Evolutionary conservation across 139 green algal species (phyloP).

Genomic region (Coelastrella sp.): DNA sequence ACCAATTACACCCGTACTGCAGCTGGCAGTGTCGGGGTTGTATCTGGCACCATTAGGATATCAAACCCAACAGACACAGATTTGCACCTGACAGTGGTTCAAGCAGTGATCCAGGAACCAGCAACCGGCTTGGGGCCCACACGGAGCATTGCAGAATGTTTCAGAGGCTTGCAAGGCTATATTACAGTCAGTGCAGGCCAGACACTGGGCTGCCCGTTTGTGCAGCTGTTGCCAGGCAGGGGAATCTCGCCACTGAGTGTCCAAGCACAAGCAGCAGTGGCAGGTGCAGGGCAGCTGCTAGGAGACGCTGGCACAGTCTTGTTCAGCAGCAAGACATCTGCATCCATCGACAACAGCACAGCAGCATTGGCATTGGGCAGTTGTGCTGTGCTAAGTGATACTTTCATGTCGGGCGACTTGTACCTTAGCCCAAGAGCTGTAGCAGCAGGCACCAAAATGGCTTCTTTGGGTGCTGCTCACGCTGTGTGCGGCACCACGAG

Average conservation of each 20-base stretch:
- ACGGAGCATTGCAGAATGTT: slow-evolving; percentile 20
- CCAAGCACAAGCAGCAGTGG: background rate
- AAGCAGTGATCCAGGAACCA: slow-evolving; percentile 33
- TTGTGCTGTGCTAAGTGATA: slow-evolving; percentile 31
- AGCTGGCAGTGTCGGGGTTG: slow-evolving; percentile 18
- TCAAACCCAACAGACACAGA: slow-evolving; percentile 3
- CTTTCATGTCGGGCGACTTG: slow-evolving; percentile 13
- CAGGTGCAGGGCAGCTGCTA: background rate
- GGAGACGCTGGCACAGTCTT: background rate
- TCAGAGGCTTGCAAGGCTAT: background rate
- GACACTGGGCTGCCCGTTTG: background rate
- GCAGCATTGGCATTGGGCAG: slow-evolving; percentile 12
- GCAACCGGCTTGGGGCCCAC: background rate
- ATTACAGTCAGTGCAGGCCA: background rate
- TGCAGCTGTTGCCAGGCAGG: background rate
- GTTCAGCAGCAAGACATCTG: slow-evolving; percentile 1
- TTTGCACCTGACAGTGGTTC: slow-evolving; percentile 11
- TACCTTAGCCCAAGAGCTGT: background rate
- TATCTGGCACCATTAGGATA: background rate
- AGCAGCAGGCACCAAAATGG: background rate
- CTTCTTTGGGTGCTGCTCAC: background rate
- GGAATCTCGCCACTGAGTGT: background rate
- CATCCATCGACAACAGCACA: background rate
- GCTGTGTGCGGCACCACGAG: slow-evolving; percentile 1
- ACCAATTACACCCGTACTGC: slow-evolving; percentile 11